Evolutionary conservation across 1,139 yeast species (phyloP), one percentile per base, ranked within the genome.

Genomic region (Yamadazyma siamensis): DNA sequence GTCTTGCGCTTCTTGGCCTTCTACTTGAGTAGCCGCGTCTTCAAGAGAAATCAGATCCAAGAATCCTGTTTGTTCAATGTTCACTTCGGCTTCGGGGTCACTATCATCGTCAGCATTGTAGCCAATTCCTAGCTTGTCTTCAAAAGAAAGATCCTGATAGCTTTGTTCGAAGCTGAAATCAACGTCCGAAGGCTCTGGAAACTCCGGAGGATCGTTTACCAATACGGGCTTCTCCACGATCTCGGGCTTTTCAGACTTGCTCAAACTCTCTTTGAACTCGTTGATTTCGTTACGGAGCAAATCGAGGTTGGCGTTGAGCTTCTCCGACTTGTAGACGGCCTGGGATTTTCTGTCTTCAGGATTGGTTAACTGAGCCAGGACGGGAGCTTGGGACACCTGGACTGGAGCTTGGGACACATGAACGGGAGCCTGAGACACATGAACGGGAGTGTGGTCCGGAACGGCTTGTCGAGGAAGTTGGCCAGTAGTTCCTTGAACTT

Each of bases 241-340:
- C 4, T 15, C 24, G 6, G 14, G 21, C 11, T 36, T 27, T 13
- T 62, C 69, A 11, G 44, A 42, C 29, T 50, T 55, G 26, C 55
- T 56, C 40, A 67, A 53, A 35, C 69, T 65, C 34, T 68, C 74
- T 34, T 67, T 68, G 39, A 68, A 69, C 34, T 68, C 73, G 39
- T 67, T 67, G 35, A 69, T 65, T 43, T 69, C 75, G 15, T 58
- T 52, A 32, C 74, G 47, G 33, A 69, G 55, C 33, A 66, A 43
- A 38, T 67, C 70, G 36, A 69, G 56, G 37, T 67, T 66, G 32
- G 65, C 70, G 36, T 65, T 65, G 46, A 68, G 51, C 32, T 64
- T 64, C 26, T 32, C 30, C 3, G 48, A 38, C 34, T 61, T 61
- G 15, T 26, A 38, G 24, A 50, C 46, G 12, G 54, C 49, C 26